Base-by-base conservation (phyloP, 2,329 filamentous ascomycete genomes). In the Hymenoscyphus albidus region DNA sequence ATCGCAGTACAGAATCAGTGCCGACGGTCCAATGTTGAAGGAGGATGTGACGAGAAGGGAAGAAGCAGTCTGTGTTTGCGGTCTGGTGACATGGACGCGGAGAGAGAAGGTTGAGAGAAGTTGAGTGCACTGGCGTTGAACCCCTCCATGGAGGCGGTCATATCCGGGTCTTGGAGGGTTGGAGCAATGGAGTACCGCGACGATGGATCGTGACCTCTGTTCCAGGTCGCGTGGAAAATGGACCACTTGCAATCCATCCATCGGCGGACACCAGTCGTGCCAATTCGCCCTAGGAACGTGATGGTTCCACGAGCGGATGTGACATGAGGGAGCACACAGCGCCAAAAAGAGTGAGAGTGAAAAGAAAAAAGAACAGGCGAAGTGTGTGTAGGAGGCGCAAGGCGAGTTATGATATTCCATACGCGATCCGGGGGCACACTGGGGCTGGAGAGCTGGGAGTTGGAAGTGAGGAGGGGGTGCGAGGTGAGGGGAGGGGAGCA, bases 31-130 rank as follows among this genome's bases (percentile, higher is more conserved):
- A 35, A 55, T 54, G 44, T 35, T 56, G 42, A 27, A 35, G 14
- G 38, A 63, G 63, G 67, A 72, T 68, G 71, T 71, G 69, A 72
- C 68, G 64, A 65, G 64, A 64, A 68, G 65, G 69, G 68, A 71
- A 65, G 68, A 70, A 65, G 66, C 66, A 67, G 63, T 65, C 57
- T 68, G 70, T 74, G 69, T 72, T 70, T 72, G 70, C 68, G 66
- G 70, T 69, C 72, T 62, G 66, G 70, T 72, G 72, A 73, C 67
- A 70, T 58, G 48, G 64, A 22, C 62, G 64, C 63, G 69, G 70
- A 59, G 44, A 51, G 44, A 51, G 44, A 12, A 51, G n/a, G 44
- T 51, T 18, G 18, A 51, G 44, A 51, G 22, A 18, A 16, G 14
- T 7, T 51, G 44, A 10, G 64, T 64, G 65, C 67, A 64, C 63